A percentile compares a stretch with the other conserved stretches of the same genome.
These are phyloP conservation scores for Trichoderma sp. DNA, from an alignment of 2,329 filamentous ascomycete species.

Conservation along the genomic window DNA sequence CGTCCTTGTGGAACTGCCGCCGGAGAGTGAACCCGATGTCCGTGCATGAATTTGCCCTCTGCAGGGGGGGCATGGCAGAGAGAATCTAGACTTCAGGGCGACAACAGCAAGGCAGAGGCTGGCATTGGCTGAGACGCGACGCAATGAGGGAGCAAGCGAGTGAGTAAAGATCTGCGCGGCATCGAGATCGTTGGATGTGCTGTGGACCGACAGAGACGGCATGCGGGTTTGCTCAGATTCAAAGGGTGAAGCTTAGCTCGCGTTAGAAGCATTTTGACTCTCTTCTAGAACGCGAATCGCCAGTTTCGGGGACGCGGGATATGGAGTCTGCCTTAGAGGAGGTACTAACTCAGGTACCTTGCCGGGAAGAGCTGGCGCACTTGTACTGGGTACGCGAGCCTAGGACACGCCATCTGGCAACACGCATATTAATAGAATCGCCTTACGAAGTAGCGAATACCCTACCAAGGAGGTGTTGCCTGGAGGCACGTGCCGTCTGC, in stretches of 20 bases:
- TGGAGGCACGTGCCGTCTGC: not conserved
- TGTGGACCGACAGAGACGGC: not conserved
- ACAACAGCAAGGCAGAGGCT: not conserved
- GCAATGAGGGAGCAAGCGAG: not conserved
- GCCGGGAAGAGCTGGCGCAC: not conserved
- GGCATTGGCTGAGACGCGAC: not conserved
- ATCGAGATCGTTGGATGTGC: not conserved
- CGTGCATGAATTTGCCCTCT: constrained; percentile 47
- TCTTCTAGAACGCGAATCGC: constrained; percentile 8
- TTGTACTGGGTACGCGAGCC: not conserved
- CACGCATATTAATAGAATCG: not conserved
- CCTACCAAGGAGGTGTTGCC: not conserved
- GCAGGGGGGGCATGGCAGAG: constrained; percentile 40
- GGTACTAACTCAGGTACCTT: not conserved
- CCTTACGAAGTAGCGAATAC: not conserved
- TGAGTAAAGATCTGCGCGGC: not conserved
- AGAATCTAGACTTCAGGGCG: not conserved
- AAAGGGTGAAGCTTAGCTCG: not conserved
- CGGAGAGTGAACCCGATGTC: constrained; percentile 74
- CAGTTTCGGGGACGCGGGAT: not conserved
- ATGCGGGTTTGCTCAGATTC: not conserved
- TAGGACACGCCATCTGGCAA: not conserved
- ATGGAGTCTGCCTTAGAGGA: not conserved
- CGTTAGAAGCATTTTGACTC: constrained; percentile 9
- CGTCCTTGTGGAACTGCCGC: constrained; percentile 67